Evolutionary conservation across 805 yeast genomes (phyloP).

Genomic region (Saturnispora serradocipensis): DNA sequence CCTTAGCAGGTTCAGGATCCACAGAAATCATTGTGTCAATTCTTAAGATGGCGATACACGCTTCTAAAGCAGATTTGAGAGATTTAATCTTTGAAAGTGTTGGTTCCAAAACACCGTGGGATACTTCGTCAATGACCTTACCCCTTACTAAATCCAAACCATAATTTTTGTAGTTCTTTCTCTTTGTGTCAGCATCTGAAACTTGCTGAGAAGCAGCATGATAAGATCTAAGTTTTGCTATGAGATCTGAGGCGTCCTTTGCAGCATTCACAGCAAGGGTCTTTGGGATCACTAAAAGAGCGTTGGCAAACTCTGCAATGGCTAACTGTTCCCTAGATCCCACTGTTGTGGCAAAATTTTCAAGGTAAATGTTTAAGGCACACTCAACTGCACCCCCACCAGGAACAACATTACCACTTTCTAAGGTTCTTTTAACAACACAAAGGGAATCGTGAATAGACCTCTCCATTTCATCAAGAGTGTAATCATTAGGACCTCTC

Average conservation of each 20-base stretch:
- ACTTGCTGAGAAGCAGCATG: conserved; percentile 93
- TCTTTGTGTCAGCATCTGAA: conserved; percentile 70
- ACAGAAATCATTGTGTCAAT: conserved; percentile 97
- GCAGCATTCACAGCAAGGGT: conserved; percentile 97
- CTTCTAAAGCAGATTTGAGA: conserved; percentile 92
- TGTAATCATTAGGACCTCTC: conserved; percentile 93
- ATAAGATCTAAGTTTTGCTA: conserved; percentile 90
- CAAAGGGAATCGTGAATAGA: conserved; percentile 89
- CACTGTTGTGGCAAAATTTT: conserved; percentile 94
- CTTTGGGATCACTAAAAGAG: conserved; percentile 87
- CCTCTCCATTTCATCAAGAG: conserved; percentile 97
- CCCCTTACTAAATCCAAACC: conserved; percentile 91
- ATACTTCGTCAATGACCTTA: conserved; percentile 77
- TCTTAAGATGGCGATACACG: conserved; percentile 93
- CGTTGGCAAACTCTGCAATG: conserved; percentile 92
- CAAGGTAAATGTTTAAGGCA: conserved; percentile 88
- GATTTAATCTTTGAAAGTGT: conserved; percentile 88
- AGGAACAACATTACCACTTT: conserved; percentile 89
- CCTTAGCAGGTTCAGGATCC: conserved; percentile 88
- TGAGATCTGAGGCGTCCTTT: conserved; percentile 88
- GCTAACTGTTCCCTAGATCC: conserved; percentile 97
- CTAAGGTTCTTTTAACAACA: conserved; percentile 92
- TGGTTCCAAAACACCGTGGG: conserved; percentile 90
- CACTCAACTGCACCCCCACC: conserved; percentile 99
- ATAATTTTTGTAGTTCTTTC: conserved; percentile 78